These are phyloP conservation scores for Scleroderma citrinum DNA, from an alignment of 768 basidiomycete species.

Conservation along the genomic window DNA sequence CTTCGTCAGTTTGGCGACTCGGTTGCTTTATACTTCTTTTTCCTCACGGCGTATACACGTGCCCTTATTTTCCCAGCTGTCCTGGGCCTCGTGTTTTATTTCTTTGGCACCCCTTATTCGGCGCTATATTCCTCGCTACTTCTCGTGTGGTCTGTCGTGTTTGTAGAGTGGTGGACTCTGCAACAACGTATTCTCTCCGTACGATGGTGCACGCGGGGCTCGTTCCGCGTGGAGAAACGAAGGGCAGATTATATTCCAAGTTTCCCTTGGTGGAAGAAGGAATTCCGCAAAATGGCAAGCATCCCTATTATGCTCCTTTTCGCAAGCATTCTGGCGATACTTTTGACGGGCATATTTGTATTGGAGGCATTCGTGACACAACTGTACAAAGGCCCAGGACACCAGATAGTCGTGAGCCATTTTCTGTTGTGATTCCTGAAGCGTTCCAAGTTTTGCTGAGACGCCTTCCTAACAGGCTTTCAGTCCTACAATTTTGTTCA, in stretches of 20 bases:
- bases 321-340: conserved; percentile 55
- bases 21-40: conserved; percentile 84
- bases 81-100: conserved; percentile 65
- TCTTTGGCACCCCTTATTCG: conserved; percentile 68
- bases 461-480: conserved; percentile 47
- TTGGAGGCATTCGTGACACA: conserved; percentile 88
- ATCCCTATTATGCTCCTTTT: conserved; percentile 72
- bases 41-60: conserved; percentile 78
- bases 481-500: conserved; percentile 78
- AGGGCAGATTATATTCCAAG: conserved; percentile 53
- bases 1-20: conserved; percentile 64
- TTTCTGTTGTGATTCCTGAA: neutral
- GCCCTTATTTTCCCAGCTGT: conserved; percentile 71
- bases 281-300: conserved; percentile 60
- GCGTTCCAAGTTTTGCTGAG: conserved; percentile 1
- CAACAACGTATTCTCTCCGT: conserved; percentile 79
- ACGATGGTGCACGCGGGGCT: conserved; percentile 74
- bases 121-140: conserved; percentile 70
- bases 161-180: conserved; percentile 91
- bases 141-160: conserved; percentile 77
- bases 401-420: conserved; percentile 68
- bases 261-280: conserved; percentile 69
- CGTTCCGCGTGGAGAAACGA: conserved; percentile 69
- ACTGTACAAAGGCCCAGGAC: conserved; percentile 84
- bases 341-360: conserved; percentile 79